Evolutionary conservation across 306 rosid species (phyloP).

Genomic region (Albizia julibrissin): DNA sequence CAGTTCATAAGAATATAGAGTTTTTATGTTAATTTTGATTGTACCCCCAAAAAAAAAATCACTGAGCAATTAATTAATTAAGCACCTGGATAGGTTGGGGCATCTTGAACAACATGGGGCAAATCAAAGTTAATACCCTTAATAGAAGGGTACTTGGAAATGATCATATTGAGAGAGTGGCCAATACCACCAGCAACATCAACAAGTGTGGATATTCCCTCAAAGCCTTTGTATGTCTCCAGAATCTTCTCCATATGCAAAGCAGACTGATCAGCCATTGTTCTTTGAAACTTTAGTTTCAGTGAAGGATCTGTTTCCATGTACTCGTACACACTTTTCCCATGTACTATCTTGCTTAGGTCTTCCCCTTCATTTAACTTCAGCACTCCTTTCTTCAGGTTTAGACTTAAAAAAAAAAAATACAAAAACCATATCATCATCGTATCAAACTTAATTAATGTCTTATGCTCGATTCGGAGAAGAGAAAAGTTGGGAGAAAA

Average conservation of each 20-base stretch:
- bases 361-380: not conserved
- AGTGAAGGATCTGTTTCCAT: not conserved
- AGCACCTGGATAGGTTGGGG: slow-evolving; percentile 1
- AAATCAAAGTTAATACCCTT: slow-evolving; percentile 1
- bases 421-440: not conserved
- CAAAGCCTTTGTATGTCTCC: not conserved
- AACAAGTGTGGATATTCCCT: not conserved
- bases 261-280: not conserved
- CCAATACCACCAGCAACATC: slow-evolving; percentile 10
- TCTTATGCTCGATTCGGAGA: too few relatives aligned
- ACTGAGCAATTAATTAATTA: too few relatives aligned
- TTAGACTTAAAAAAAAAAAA: not conserved
- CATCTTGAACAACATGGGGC: not conserved
- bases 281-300: not conserved
- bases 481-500: too few relatives aligned
- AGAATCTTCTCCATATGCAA: not conserved
- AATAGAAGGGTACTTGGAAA: slow-evolving; percentile 12
- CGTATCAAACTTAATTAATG: not conserved
- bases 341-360: slow-evolving; percentile 2
- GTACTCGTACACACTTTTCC: not conserved
- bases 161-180: not conserved
- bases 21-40: not conserved
- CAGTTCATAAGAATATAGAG: not conserved
- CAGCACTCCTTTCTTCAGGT: not conserved
- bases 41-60: not conserved